Base-by-base conservation (phyloP, 2,329 filamentous ascomycete species). In the Didymella sp. region DNA sequence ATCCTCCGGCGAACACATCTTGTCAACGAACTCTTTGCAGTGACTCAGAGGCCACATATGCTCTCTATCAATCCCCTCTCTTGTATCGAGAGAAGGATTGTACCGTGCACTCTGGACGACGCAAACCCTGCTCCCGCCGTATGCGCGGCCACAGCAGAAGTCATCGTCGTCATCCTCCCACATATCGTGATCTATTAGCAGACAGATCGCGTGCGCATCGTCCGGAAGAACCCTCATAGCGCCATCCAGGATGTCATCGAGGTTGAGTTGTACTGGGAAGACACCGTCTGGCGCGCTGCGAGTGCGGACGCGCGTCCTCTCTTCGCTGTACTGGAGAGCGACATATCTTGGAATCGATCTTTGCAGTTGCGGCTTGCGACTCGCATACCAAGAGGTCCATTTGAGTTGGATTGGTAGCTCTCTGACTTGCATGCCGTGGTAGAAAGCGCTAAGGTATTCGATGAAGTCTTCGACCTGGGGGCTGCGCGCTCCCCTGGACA, bases 41-140 rank as follows among this genome's bases (percentile, higher is more conserved):
- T 90, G 88, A 6, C 83, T 85, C 4, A 82, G 78, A 0, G 87
- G 87, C 88, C 87, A 91, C 59, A 81, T 80, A 70, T 91, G 87
- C 1, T 69, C 66, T 15, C 73, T 64, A 35, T 85, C 78, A 2
- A 76, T 66, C 15, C 81, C 79, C 21, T 86, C 73, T 0, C 60
- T 53, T 0, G 43, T 37, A 60, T 83, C 78, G 1, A 83, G 67
- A 0, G 25, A 25, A 0, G 87, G 87, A 43, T 85, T 78, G 60
- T 90, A 89, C 24, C 88, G 77, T 9, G 87, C 86, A 0, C 78
- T 81, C 0, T 84, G 86, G 0, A 91, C 84, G 1, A 89, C 81
- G 0, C 82, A 81, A 1, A 90, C 82, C 4, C 87, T 79, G 55
- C 83, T 86, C 0, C 82, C 85, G 0, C 88, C 88, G 67, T 87